Conservation (phyloP, 345 rosid species). For the Boechera retrofracta region DNA sequence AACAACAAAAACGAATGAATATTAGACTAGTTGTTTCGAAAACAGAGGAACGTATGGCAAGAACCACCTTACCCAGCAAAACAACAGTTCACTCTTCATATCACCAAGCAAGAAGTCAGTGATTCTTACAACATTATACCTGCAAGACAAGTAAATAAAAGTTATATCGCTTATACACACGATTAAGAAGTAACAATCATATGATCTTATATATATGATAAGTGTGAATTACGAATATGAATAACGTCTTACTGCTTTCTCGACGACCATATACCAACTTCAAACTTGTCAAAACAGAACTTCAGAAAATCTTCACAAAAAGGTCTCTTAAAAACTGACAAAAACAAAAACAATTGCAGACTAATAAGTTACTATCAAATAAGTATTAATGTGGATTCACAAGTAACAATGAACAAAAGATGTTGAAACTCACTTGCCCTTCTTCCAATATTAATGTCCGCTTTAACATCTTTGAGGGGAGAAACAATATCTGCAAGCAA, state of each 20-base stretch:
- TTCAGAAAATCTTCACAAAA: constrained; percentile 54
- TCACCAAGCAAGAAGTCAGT: constrained; percentile 74
- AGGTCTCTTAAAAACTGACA: constrained; percentile 63
- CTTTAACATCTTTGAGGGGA: constrained; percentile 34
- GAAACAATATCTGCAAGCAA: constrained; percentile 71
- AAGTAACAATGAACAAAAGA: neutral
- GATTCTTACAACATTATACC: constrained; percentile 63
- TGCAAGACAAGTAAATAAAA: constrained; percentile 36
- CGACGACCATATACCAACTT: constrained; percentile 70
- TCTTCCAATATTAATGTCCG: constrained; percentile 58
- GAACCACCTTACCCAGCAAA: constrained; percentile 77
- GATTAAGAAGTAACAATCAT: neutral
- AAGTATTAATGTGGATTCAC: neutral
- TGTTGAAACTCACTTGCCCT: constrained; percentile 60
- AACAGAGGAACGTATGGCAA: constrained; percentile 18
- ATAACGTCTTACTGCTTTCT: constrained; percentile 36
- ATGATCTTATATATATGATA: neutral
- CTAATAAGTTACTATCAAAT: neutral
- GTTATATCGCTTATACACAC: neutral
- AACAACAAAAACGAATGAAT: neutral
- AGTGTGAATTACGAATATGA: neutral
- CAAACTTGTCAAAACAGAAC: constrained; percentile 68
- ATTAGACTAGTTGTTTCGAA: neutral
- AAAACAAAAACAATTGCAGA: constrained; percentile 11
- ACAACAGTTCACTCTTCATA: constrained; percentile 70